These are phyloP conservation scores for Pseudocercospora fijiensis DNA, from an alignment of 2,329 filamentous ascomycete genomes.

Conservation along the genomic window DNA sequence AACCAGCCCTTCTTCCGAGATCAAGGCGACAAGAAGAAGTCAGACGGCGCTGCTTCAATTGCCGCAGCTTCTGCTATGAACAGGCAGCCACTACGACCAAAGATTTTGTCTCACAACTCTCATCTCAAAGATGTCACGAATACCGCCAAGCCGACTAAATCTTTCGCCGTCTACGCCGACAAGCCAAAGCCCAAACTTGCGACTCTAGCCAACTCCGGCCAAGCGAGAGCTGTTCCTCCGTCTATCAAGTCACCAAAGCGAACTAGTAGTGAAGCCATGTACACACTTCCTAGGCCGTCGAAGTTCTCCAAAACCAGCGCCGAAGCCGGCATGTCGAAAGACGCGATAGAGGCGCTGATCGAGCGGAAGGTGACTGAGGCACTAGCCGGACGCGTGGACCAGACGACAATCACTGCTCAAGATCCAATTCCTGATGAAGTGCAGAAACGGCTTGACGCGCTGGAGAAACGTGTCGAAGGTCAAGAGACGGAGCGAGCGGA, in stretches of 20 bases:
- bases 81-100: slow-evolving; percentile 75
- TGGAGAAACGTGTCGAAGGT: slow-evolving; percentile 80
- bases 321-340: slow-evolving; percentile 48
- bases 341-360: slow-evolving; percentile 85
- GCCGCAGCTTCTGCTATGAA: slow-evolving; percentile 42
- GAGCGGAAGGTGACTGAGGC: slow-evolving; percentile 90
- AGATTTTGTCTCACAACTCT: slow-evolving; percentile 72
- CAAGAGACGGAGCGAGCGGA: slow-evolving; percentile 73
- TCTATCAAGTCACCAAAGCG: slow-evolving; percentile 42
- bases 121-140: slow-evolving; percentile 52
- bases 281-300: slow-evolving; percentile 40
- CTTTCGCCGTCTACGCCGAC: slow-evolving; percentile 85
- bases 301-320: slow-evolving; percentile 40
- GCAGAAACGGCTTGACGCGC: slow-evolving; percentile 74
- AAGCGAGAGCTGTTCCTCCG: slow-evolving; percentile 18
- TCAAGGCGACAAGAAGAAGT: slow-evolving; percentile 34
- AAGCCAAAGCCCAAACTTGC: slow-evolving; percentile 49
- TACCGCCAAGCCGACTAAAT: slow-evolving; percentile 70
- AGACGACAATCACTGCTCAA: slow-evolving; percentile 22
- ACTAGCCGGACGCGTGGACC: slow-evolving; percentile 67
- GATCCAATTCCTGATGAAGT: slow-evolving; percentile 68
- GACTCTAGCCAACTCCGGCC: slow-evolving; percentile 30
- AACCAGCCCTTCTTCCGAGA: slow-evolving; percentile 79
- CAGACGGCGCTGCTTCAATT: slow-evolving; percentile 40
- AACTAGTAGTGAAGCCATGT: slow-evolving; percentile 45